Conservation (phyloP, 164 flowering plant species). For the Cinnamomum chago region DNA sequence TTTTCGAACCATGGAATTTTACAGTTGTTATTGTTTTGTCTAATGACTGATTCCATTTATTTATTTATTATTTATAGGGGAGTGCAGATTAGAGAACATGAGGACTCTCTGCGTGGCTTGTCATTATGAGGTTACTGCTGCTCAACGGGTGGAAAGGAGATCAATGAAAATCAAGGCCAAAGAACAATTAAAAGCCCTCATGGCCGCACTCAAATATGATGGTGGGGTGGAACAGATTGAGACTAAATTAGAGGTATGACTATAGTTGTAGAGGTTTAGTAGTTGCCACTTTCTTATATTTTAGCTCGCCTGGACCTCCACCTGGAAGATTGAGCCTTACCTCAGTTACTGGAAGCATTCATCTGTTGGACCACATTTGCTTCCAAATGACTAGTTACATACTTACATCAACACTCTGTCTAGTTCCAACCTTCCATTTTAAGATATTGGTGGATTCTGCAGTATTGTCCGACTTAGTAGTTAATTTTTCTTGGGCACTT, state of each 20-base stretch:
- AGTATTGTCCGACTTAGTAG: no score
- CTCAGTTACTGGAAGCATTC: not conserved
- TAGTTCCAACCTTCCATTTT: not conserved
- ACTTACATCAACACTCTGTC: not conserved
- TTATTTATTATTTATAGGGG: slow-evolving; percentile 39
- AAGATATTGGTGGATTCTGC: no score
- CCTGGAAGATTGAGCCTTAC: not conserved
- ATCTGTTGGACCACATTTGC: not conserved
- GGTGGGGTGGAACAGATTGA: slow-evolving; percentile 7
- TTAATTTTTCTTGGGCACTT: no score
- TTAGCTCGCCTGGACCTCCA: not conserved
- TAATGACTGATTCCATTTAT: not conserved
- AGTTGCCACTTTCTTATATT: not conserved
- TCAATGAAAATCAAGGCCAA: slow-evolving; percentile 41
- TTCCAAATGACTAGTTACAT: not conserved
- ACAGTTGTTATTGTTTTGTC: no score
- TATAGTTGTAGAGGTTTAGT: not conserved
- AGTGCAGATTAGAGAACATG: slow-evolving; percentile 84
- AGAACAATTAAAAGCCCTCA: slow-evolving; percentile 45
- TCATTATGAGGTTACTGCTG: slow-evolving; percentile 77
- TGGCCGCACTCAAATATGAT: slow-evolving; percentile 30
- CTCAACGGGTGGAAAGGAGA: slow-evolving; percentile 56
- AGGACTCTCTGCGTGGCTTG: slow-evolving; percentile 91
- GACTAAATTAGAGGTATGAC: not conserved
- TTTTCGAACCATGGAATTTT: no score